Evolutionary conservation across 306 rosid genomes (phyloP), one percentile per base, ranked within the genome.

Genomic region (Dicorynia guianensis): DNA sequence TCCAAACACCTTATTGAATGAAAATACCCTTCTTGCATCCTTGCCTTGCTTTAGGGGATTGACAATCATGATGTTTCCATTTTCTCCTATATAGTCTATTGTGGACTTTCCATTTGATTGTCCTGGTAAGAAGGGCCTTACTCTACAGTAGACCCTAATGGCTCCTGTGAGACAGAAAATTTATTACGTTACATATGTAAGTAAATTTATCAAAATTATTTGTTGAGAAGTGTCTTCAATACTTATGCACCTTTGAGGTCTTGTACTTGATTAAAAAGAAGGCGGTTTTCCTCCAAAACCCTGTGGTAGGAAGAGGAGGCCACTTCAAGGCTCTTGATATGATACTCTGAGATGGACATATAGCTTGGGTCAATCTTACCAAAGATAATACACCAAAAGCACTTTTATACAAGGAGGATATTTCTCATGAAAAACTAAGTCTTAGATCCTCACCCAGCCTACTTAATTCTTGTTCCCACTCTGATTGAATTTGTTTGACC

Each of bases 61-160:
- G 54, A 81, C 85, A 69, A 95, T 92, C 96, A 95, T 95, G 60
- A 95, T 89, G 58, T 83, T 95, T 81, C 98, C 98, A 83, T 90
- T 85, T 85, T 95, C 97, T 80, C 98, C 97, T 50, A 95, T 90
- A 70, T 95, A 89, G 79, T 95, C 98, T 8, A 95, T 96, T 0
- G 96, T 83, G 36, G 97, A 83, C 57, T 90, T 91, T 71, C 68
- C 91, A 67, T 78, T 82, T 83, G 96, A 76, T 81, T 92, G 89
- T 25, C 90, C 95, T 1, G 86, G 76, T 75, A 89, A 86, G 82
- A 89, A 95, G 49, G 98, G 97, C 57, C 92, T 92, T 81, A 95
- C 97, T 88, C 98, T 90, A 75, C 98, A 95, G 58, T 92, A 90
- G 42, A 95, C 97, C 82, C 98, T 92, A 59, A 95, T 92, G 54